These are phyloP conservation scores for Paracorniculantispora psalliotae DNA, from an alignment of 2,329 filamentous ascomycete species.

Conservation along the genomic window DNA sequence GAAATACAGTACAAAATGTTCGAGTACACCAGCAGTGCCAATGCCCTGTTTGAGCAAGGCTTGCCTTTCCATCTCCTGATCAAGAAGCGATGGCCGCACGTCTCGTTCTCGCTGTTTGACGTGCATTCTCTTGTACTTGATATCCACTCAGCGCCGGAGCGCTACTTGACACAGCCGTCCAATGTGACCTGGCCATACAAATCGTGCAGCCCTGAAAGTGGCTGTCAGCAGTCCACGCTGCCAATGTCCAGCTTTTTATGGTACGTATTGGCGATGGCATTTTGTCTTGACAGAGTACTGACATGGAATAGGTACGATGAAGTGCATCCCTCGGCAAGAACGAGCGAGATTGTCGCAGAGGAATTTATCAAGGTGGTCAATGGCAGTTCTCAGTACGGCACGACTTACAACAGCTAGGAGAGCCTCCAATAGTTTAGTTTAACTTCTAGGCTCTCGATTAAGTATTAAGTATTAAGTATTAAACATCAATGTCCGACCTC, in stretches of 20 bases:
- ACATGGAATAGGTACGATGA: slow-evolving; percentile 47
- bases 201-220: slow-evolving; percentile 38
- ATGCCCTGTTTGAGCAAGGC: slow-evolving; percentile 43
- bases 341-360: slow-evolving; percentile 36
- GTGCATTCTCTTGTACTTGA: slow-evolving; percentile 59
- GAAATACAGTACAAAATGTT: slow-evolving; percentile 39
- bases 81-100: slow-evolving; percentile 45
- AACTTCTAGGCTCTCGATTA: background rate
- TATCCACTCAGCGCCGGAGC: slow-evolving; percentile 53
- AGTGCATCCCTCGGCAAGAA: slow-evolving; percentile 62
- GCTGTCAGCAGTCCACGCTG: slow-evolving; percentile 33
- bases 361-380: slow-evolving; percentile 34
- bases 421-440: background rate
- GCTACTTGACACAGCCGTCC: slow-evolving; percentile 57
- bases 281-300: background rate
- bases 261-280: slow-evolving; percentile 30
- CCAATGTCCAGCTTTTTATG: slow-evolving; percentile 59
- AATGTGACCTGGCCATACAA: slow-evolving; percentile 56
- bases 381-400: slow-evolving; percentile 32
- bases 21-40: slow-evolving; percentile 42
- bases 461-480: background rate
- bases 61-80: slow-evolving; percentile 39
- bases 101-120: slow-evolving; percentile 60
- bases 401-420: slow-evolving; percentile 19
- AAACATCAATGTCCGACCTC: background rate